These are phyloP conservation scores for Stygiomarasmius scandens DNA, from an alignment of 1,284 basidiomycete genomes.

Conservation along the genomic window DNA sequence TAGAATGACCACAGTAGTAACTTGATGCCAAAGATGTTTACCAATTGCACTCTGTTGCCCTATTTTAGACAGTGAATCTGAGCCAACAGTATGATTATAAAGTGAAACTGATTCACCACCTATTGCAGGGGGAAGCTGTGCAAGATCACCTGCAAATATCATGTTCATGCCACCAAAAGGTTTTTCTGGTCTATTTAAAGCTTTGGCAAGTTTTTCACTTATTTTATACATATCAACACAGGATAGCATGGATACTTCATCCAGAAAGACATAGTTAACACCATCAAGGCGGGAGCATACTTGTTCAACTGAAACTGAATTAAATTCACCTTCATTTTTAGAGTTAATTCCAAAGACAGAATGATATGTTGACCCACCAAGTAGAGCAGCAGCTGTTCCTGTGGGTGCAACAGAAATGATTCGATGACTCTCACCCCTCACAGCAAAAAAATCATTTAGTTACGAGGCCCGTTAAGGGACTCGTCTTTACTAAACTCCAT, in stretches of 20 bases:
- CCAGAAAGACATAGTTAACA: constrained; percentile 23
- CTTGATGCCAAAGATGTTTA: constrained; percentile 36
- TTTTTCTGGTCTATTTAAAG: background rate
- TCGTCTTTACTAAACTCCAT: constrained; percentile 38
- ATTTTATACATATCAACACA: constrained; percentile 22
- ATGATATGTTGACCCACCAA: constrained; percentile 33
- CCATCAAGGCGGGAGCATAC: constrained; percentile 9
- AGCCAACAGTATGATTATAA: constrained; percentile 9
- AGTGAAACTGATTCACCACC: constrained; percentile 6
- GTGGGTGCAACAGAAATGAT: constrained; percentile 37
- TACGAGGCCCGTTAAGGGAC: constrained; percentile 42
- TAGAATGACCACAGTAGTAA: constrained; percentile 37
- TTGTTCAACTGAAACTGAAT: background rate
- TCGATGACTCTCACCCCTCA: background rate
- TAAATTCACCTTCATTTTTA: background rate
- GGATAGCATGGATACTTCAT: constrained; percentile 23
- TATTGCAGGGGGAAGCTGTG: constrained; percentile 27
- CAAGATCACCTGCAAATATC: constrained; percentile 31
- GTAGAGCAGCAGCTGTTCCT: constrained; percentile 29
- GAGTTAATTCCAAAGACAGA: constrained; percentile 25
- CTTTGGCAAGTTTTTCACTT: constrained; percentile 12
- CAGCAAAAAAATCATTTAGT: constrained; percentile 29
- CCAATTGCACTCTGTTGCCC: constrained; percentile 28
- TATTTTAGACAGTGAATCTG: constrained; percentile 2
- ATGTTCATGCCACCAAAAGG: constrained; percentile 26